phyloP scores from a whole-genome alignment of 805 yeast species.

The Komagataella pastoris region DNA sequence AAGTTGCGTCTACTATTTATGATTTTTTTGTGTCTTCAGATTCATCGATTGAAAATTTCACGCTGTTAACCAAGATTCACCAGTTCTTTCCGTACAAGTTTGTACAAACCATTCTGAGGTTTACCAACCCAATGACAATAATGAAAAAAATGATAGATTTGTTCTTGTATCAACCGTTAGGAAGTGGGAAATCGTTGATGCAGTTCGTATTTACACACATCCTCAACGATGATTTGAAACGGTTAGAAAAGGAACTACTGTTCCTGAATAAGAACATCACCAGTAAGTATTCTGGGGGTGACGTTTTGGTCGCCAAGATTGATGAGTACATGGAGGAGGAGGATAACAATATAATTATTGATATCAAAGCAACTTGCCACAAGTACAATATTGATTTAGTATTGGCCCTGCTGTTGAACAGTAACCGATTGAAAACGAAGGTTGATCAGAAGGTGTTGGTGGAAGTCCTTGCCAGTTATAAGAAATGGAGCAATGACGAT shows the following conservation, averaged over 20 bases:
- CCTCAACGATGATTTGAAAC: conserved; percentile 60
- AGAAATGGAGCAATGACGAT: neutral
- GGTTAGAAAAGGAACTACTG: conserved; percentile 39
- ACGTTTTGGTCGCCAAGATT: conserved; percentile 10
- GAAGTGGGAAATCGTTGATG: conserved; percentile 44
- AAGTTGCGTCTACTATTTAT: conserved; percentile 74
- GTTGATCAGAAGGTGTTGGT: conserved; percentile 5
- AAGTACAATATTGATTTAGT: conserved; percentile 12
- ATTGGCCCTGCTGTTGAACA: conserved; percentile 12
- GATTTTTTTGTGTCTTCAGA: conserved; percentile 74
- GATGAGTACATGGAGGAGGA: conserved; percentile 14
- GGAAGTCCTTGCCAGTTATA: conserved; percentile 9
- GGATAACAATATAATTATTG: conserved; percentile 13
- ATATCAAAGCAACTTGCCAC: conserved; percentile 17
- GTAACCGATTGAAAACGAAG: conserved; percentile 6
- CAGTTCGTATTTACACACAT: conserved; percentile 66
- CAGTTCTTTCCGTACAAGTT: conserved; percentile 67
- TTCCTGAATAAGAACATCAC: conserved; percentile 28
- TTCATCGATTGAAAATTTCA: conserved; percentile 61
- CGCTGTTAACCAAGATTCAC: conserved; percentile 62
- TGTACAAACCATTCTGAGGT: conserved; percentile 61
- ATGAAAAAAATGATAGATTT: conserved; percentile 71
- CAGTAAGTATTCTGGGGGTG: conserved; percentile 1
- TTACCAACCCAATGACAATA: conserved; percentile 80
- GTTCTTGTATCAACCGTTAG: conserved; percentile 62